phyloP scores from a whole-genome alignment of 352 stramenopile species.

The Blastocystis sp. region DNA sequence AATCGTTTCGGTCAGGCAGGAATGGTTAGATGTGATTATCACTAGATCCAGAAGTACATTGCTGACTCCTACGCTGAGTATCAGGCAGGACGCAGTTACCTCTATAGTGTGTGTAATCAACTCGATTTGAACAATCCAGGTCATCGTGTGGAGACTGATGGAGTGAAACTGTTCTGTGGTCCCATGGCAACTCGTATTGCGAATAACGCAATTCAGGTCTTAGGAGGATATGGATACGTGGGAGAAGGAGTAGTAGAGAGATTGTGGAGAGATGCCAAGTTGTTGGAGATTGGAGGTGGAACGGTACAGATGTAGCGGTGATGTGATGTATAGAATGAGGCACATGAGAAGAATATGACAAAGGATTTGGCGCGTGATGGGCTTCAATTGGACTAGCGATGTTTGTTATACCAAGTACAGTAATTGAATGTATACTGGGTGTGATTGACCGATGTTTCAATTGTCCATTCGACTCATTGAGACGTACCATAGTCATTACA shows the following conservation, averaged over 20 bases:
- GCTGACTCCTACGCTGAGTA: conserved; percentile 96
- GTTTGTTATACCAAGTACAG: conserved; percentile 18
- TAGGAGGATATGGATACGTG: conserved; percentile 96
- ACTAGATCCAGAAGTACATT: conserved; percentile 90
- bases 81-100: conserved; percentile 86
- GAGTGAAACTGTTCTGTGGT: conserved; percentile 93
- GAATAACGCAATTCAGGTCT: conserved; percentile 87
- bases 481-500: too few relatives aligned
- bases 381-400: neutral
- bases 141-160: conserved; percentile 92
- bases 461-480: too few relatives aligned
- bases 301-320: conserved; percentile 68
- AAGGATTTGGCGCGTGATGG: conserved; percentile 41
- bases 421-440: neutral
- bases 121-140: conserved; percentile 85
- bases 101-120: conserved; percentile 87
- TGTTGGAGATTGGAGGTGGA: conserved; percentile 96
- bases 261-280: conserved; percentile 93
- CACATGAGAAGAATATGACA: conserved; percentile 96
- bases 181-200: conserved; percentile 92
- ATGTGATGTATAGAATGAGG: conserved; percentile 76
- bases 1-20: conserved; percentile 76
- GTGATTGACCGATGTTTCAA: too few relatives aligned
- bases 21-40: conserved; percentile 65
- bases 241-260: conserved; percentile 95